A percentile compares a stretch with the other conserved stretches of the same genome.
Conservation (phyloP, 768 basidiomycete genomes). For the Termitomyces sp. region DNA sequence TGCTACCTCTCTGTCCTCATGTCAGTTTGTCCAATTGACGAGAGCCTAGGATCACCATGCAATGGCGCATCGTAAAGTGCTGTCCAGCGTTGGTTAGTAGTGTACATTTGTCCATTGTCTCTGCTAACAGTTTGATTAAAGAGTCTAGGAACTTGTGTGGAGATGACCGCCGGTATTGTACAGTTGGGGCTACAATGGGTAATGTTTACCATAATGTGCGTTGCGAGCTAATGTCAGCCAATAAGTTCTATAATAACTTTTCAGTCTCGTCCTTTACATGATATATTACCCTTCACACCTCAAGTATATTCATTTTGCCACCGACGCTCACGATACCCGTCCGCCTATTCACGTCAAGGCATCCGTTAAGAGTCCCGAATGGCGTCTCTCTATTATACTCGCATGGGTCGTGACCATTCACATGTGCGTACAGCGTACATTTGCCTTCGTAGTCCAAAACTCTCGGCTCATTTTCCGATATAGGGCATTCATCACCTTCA, state of each 20-base stretch:
- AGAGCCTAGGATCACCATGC: slow-evolving; percentile 63
- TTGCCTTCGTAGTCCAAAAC: neutral
- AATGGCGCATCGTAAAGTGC: slow-evolving; percentile 78
- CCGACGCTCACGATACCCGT: slow-evolving; percentile 35
- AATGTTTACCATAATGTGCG: slow-evolving; percentile 79
- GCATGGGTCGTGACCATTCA: slow-evolving; percentile 68
- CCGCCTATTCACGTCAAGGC: slow-evolving; percentile 36
- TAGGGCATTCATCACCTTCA: slow-evolving; percentile 51
- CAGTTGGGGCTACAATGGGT: slow-evolving; percentile 84
- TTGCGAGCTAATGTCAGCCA: slow-evolving; percentile 7
- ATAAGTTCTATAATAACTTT: neutral
- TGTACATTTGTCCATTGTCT: neutral
- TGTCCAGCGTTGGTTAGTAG: slow-evolving; percentile 68
- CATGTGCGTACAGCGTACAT: slow-evolving; percentile 54
- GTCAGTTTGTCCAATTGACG: slow-evolving; percentile 7
- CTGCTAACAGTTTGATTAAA: slow-evolving; percentile 20
- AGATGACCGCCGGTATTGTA: slow-evolving; percentile 73
- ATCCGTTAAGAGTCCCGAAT: slow-evolving; percentile 54
- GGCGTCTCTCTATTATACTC: slow-evolving; percentile 73
- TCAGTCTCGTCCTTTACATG: slow-evolving; percentile 87
- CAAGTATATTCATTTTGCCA: slow-evolving; percentile 47
- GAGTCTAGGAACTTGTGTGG: slow-evolving; percentile 68
- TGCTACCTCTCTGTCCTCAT: slow-evolving; percentile 13
- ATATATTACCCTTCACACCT: slow-evolving; percentile 84
- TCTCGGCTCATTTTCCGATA: slow-evolving; percentile 2